phyloP scores from a whole-genome alignment of 2,329 filamentous ascomycete species.

The Endocalyx cinctus region DNA sequence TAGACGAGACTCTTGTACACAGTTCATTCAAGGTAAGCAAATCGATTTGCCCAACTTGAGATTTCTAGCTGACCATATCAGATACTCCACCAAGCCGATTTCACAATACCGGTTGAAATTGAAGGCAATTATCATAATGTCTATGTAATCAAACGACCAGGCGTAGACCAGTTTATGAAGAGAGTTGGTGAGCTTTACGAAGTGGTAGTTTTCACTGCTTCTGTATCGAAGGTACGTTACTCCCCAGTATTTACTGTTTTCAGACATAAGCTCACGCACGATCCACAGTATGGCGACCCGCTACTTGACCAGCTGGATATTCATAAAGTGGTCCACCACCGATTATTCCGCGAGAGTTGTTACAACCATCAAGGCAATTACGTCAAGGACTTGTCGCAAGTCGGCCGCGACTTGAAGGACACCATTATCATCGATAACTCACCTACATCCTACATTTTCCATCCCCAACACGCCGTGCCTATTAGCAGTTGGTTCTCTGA shows the following conservation, averaged over 20 bases:
- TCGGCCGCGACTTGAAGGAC: slow-evolving; percentile 90
- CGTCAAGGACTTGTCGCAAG: slow-evolving; percentile 96
- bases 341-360: slow-evolving; percentile 95
- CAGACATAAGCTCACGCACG: slow-evolving; percentile 21
- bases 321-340: slow-evolving; percentile 91
- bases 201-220: slow-evolving; percentile 97
- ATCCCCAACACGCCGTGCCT: slow-evolving; percentile 95
- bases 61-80: slow-evolving; percentile 32
- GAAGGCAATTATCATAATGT: slow-evolving; percentile 99
- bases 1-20: slow-evolving; percentile 95
- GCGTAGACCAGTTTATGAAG: slow-evolving; percentile 98
- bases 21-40: slow-evolving; percentile 92
- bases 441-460: slow-evolving; percentile 98
- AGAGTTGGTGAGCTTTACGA: slow-evolving; percentile 95
- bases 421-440: slow-evolving; percentile 99
- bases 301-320: slow-evolving; percentile 95
- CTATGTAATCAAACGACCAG: slow-evolving; percentile 98
- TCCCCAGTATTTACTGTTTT: not conserved
- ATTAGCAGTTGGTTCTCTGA: slow-evolving; percentile 99
- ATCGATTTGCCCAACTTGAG: not conserved
- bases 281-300: slow-evolving; percentile 81
- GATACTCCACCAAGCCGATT: slow-evolving; percentile 97
- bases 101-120: slow-evolving; percentile 98
- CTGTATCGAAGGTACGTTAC: slow-evolving; percentile 83
- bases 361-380: slow-evolving; percentile 99